Conservation (phyloP, 805 yeast genomes). For the Candida maesae region DNA sequence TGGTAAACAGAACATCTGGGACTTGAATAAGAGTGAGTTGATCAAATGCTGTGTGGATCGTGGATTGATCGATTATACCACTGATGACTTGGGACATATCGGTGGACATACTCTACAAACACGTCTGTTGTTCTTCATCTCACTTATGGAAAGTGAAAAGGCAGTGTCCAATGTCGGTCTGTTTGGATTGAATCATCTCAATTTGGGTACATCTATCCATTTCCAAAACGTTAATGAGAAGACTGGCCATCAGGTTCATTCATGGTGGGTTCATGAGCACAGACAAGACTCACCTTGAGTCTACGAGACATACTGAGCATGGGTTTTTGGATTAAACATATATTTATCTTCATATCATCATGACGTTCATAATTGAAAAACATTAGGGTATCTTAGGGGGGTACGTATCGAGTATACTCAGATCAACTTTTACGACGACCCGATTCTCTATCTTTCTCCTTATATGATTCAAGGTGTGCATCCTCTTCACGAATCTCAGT, state of each 20-base stretch:
- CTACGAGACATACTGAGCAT: not conserved
- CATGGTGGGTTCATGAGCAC: conserved; percentile 16
- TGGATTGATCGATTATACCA: conserved; percentile 41
- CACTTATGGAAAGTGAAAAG: conserved; percentile 35
- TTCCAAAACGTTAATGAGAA: conserved; percentile 12
- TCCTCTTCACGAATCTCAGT: conserved; percentile 45
- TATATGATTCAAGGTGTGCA: conserved; percentile 41
- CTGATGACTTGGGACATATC: conserved; percentile 30
- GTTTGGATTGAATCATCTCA: conserved; percentile 31
- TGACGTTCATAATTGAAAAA: not conserved
- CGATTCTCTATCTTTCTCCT: conserved; percentile 18
- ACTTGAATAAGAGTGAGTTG: conserved; percentile 46
- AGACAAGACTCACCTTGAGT: not conserved
- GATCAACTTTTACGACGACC: not conserved
- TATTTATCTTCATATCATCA: not conserved
- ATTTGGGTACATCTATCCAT: conserved; percentile 3
- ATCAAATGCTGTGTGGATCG: conserved; percentile 53
- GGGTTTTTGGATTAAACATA: not conserved
- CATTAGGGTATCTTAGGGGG: no score
- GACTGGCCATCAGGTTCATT: conserved; percentile 11
- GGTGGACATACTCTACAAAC: conserved; percentile 34
- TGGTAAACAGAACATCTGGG: conserved; percentile 37
- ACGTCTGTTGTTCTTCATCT: conserved; percentile 37
- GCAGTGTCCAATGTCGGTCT: conserved; percentile 28
- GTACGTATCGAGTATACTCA: no score